Evolutionary conservation across 1,139 yeast genomes (phyloP).

Genomic region (Zygoascus meyerae): DNA sequence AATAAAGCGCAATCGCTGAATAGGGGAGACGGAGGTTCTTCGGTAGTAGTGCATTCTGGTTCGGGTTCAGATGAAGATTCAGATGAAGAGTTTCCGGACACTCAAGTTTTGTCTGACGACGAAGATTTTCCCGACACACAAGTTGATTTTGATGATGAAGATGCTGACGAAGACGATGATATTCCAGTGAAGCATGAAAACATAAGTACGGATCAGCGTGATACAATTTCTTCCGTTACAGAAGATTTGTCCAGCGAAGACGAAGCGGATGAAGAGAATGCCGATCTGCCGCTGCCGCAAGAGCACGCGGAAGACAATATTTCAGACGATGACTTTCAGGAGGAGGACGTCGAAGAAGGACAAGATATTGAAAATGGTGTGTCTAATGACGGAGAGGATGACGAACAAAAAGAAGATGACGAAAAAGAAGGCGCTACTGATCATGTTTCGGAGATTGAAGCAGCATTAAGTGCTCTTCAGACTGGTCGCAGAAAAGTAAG

Average conservation of each 20-base stretch:
- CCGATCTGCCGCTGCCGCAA: no score
- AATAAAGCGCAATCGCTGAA: conserved; percentile 11
- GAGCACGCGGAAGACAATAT: no score
- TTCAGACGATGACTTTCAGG: no score
- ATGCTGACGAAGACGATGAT: conserved; percentile 11
- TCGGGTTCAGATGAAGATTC: conserved; percentile 1
- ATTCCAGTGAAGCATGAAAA: no score
- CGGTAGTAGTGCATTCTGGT: conserved; percentile 11
- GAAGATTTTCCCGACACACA: conserved; percentile 23
- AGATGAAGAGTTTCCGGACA: conserved; percentile 26
- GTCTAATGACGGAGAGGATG: conserved; percentile 11
- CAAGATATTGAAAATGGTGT: conserved; percentile 7
- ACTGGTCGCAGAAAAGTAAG: conserved; percentile 70
- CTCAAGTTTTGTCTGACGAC: conserved; percentile 22
- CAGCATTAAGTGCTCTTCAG: not conserved
- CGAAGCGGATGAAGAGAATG: no score
- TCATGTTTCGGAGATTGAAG: not conserved
- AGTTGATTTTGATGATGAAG: conserved; percentile 18
- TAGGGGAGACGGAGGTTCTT: not conserved
- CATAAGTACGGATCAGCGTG: no score
- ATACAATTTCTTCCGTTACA: no score
- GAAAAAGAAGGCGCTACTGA: not conserved
- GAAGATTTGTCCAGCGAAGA: no score
- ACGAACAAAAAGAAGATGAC: conserved; percentile 1
- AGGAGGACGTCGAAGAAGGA: conserved; percentile 9